Conservation (phyloP, 1,284 basidiomycete species). For the Exsudoporus floridanus region DNA sequence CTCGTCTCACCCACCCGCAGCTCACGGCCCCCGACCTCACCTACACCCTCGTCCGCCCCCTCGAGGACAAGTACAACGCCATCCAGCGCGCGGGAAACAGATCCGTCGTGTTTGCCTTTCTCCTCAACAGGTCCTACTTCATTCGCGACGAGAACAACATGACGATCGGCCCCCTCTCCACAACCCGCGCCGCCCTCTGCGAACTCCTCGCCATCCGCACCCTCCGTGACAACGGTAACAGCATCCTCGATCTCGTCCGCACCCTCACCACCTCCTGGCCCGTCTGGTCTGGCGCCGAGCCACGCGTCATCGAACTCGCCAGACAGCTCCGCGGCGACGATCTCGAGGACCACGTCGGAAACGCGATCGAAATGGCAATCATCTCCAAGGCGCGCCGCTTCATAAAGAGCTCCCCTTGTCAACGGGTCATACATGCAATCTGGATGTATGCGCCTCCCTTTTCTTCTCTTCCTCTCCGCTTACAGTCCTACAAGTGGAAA, state of each 20-base stretch:
- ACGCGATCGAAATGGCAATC: constrained; percentile 90
- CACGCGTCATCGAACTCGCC: constrained; percentile 58
- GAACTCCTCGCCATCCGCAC: constrained; percentile 86
- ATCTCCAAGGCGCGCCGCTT: constrained; percentile 81
- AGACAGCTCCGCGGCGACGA: constrained; percentile 73
- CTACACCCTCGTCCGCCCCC: constrained; percentile 78
- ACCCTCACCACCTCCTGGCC: constrained; percentile 87
- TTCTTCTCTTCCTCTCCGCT: constrained; percentile 4
- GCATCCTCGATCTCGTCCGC: constrained; percentile 74
- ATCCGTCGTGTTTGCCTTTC: constrained; percentile 82
- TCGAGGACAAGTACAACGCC: constrained; percentile 69
- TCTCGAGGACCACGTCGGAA: constrained; percentile 78
- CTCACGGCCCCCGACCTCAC: constrained; percentile 81
- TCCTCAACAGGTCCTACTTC: constrained; percentile 89
- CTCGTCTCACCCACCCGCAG: constrained; percentile 40
- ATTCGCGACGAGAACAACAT: constrained; percentile 65
- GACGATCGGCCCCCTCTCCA: constrained; percentile 65
- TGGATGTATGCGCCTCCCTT: constrained; percentile 55
- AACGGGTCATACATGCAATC: constrained; percentile 82
- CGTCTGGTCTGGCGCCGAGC: constrained; percentile 81
- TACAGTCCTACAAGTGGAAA: constrained; percentile 55
- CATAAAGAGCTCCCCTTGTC: constrained; percentile 83
- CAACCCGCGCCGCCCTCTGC: constrained; percentile 77
- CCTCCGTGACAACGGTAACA: constrained; percentile 75
- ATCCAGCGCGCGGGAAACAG: constrained; percentile 67